phyloP scores from a whole-genome alignment of 352 stramenopile species.

The Pythium periplocum region DNA sequence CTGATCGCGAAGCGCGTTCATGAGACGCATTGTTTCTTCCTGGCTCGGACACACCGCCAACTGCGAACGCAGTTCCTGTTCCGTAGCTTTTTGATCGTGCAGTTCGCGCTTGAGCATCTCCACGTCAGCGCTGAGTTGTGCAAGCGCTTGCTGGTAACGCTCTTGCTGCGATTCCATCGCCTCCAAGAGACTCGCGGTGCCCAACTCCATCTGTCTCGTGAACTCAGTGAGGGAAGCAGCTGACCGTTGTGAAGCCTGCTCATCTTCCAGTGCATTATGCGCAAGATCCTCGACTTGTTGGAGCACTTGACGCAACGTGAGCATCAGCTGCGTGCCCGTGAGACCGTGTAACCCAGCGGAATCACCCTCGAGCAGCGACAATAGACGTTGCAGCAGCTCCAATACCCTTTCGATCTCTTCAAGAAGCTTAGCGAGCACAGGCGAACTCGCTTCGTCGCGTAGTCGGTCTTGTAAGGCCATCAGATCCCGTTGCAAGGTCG shows the following conservation, averaged over 20 bases:
- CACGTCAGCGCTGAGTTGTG: constrained; percentile 33
- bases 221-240: constrained; percentile 26
- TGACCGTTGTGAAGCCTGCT: constrained; percentile 12
- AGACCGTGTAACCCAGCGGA: constrained; percentile 8
- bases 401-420: constrained; percentile 27
- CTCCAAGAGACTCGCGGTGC: constrained; percentile 50
- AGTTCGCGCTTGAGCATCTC: constrained; percentile 40
- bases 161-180: constrained; percentile 50
- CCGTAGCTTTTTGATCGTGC: constrained; percentile 33
- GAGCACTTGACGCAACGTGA: constrained; percentile 34
- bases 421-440: constrained; percentile 21
- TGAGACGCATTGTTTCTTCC: constrained; percentile 51
- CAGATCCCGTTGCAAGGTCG: constrained; percentile 27
- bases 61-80: constrained; percentile 38
- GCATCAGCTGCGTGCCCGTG: constrained; percentile 26
- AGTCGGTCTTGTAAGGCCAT: constrained; percentile 26
- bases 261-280: constrained; percentile 17
- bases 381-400: constrained; percentile 22
- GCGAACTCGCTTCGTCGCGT: constrained; percentile 17
- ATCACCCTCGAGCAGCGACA: constrained; percentile 13
- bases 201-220: constrained; percentile 59
- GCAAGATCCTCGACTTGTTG: constrained; percentile 30
- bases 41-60: constrained; percentile 47
- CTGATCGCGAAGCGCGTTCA: constrained; percentile 54
- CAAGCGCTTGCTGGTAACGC: constrained; percentile 30